Base-by-base conservation (phyloP, 441 rosid species). In the Melastoma candidum region DNA sequence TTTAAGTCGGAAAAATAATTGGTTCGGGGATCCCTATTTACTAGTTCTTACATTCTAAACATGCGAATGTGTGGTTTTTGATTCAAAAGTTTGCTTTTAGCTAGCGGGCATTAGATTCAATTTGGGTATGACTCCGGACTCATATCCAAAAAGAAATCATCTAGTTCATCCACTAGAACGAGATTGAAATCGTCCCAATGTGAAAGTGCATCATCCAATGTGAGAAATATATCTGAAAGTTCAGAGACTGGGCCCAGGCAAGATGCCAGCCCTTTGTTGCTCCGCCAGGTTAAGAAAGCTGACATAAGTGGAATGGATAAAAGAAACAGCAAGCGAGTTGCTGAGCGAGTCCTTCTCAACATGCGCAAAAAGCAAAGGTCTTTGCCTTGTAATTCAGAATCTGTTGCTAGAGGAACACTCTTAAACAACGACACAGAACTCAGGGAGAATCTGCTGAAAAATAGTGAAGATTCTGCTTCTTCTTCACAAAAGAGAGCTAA, bases 131-230 rank as follows among this genome's bases (percentile, higher is more conserved):
- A n/a, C n/a, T n/a, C n/a, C n/a, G n/a, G n/a, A n/a, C n/a, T n/a
- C n/a, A 63, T 77, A 56, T 68, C 77, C 26, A 60, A 65, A 62
- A 84, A 79, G 76, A 87, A 82, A 65, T 57, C 70, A 14, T 76
- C 78, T 61, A 78, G 72, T 67, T 65, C 71, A 63, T 65, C 77
- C 57, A 61, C 66, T 43, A 72, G 76, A 65, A 78, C 59, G 73
- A 78, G 74, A 65, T 45, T 61, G 49, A 89, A 83, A 62, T 75
- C 88, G 58, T 66, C 73, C 73, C 90, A 80, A 69, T 76, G 85
- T 71, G 97, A 89, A 78, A 89, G 96, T 74, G 93, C 99, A 32
- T 89, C 96, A 3, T 89, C 96, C 59, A 93, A 80, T 65, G 94
- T 76, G 11, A 87, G 80, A 74, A 77, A 72, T 60, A 54, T 73